A percentile compares a stretch with the other conserved stretches of the same genome.
Evolutionary conservation across 2,329 filamentous ascomycete species (phyloP).

Genomic region (Talaromyces sp.): DNA sequence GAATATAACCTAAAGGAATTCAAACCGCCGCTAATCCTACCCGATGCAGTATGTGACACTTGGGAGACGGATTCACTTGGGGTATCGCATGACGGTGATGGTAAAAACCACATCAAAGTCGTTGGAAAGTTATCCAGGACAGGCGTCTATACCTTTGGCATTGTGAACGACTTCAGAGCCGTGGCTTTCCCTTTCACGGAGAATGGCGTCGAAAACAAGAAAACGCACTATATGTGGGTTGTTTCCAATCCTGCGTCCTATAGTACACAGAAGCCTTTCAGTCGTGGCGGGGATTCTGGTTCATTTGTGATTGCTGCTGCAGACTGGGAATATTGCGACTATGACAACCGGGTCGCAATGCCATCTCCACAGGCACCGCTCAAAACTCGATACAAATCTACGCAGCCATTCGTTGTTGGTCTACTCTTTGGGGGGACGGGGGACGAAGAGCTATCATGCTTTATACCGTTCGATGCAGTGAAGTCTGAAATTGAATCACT

Average conservation of each 20-base stretch:
- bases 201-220: neutral
- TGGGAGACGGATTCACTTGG: constrained; percentile 4
- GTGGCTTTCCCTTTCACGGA: neutral
- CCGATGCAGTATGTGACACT: neutral
- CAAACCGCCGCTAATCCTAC: no score
- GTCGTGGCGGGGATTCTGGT: neutral
- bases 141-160: neutral
- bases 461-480: constrained; percentile 4
- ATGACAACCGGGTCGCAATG: neutral
- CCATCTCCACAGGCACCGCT: neutral
- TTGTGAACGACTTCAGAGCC: constrained; percentile 1
- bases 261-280: neutral
- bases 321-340: neutral
- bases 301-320: constrained; percentile 1
- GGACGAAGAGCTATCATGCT: neutral
- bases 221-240: neutral
- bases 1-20: no score
- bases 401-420: constrained; percentile 4
- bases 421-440: neutral
- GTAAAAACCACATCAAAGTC: neutral
- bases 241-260: no score
- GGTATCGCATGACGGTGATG: neutral
- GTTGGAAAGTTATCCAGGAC: neutral
- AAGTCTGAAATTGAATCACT: constrained; percentile 1
- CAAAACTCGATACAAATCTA: neutral